phyloP scores from a whole-genome alignment of 345 rosid genomes.

The Carallia pectinifolia region DNA sequence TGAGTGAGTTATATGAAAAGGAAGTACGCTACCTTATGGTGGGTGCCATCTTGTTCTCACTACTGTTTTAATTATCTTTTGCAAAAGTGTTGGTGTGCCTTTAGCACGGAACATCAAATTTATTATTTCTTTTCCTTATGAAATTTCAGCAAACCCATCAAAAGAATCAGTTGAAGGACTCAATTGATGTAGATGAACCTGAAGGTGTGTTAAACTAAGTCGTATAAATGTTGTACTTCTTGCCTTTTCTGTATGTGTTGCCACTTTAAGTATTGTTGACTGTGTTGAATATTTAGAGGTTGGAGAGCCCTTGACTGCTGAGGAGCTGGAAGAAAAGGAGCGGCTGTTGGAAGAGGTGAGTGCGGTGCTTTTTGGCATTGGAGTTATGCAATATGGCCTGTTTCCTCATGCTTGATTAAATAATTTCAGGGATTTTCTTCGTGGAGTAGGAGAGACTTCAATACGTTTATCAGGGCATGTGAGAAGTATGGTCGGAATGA shows the following conservation, averaged over 20 bases:
- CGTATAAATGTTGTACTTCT: not conserved
- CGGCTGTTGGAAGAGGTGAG: constrained; percentile 79
- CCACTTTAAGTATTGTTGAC: constrained; percentile 19
- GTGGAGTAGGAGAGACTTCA: constrained; percentile 97
- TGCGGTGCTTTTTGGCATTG: constrained; percentile 11
- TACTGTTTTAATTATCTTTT: constrained; percentile 3
- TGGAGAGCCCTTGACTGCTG: constrained; percentile 95
- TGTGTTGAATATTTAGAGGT: constrained; percentile 39
- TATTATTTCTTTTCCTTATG: not conserved
- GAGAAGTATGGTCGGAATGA: constrained; percentile 96
- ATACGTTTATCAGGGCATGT: constrained; percentile 84
- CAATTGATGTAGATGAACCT: constrained; percentile 95
- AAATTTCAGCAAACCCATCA: constrained; percentile 88
- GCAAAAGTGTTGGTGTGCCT: not conserved
- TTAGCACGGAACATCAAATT: not conserved
- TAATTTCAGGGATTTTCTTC: constrained; percentile 77
- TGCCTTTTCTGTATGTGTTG: not conserved
- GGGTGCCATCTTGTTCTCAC: constrained; percentile 27
- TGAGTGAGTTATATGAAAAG: constrained; percentile 93
- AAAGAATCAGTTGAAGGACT: constrained; percentile 89
- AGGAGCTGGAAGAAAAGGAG: constrained; percentile 97
- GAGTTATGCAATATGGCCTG: constrained; percentile 15
- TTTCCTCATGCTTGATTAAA: constrained; percentile 16
- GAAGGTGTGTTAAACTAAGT: constrained; percentile 54
- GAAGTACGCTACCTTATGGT: constrained; percentile 98